Evolutionary conservation across 768 basidiomycete species (phyloP).

Genomic region (Fibroporia radiculosa): DNA sequence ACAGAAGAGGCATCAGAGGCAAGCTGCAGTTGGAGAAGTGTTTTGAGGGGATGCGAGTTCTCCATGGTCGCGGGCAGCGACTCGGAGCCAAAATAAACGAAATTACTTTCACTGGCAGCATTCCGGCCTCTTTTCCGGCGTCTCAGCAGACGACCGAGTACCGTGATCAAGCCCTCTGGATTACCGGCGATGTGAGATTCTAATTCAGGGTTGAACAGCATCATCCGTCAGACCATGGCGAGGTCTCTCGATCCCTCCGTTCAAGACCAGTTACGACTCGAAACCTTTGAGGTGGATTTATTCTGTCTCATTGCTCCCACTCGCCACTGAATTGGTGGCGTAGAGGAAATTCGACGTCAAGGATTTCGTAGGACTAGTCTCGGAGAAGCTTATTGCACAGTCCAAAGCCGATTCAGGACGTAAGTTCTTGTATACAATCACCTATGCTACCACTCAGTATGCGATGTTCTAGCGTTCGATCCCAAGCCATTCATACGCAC

Average conservation of each 20-base stretch:
- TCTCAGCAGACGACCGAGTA: neutral
- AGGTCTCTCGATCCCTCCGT: conserved; percentile 39
- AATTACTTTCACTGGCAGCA: neutral
- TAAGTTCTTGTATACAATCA: conserved; percentile 32
- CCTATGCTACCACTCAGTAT: neutral
- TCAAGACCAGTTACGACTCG: conserved; percentile 30
- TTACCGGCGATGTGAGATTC: no score
- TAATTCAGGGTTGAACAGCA: no score
- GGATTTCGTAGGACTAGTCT: conserved; percentile 78
- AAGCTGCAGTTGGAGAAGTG: conserved; percentile 63
- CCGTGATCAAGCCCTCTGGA: no score
- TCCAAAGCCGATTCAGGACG: conserved; percentile 82
- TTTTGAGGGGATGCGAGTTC: conserved; percentile 44
- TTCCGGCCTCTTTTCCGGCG: neutral
- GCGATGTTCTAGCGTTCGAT: conserved; percentile 66
- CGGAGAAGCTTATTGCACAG: conserved; percentile 80
- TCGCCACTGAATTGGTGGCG: neutral
- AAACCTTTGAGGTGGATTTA: conserved; percentile 30
- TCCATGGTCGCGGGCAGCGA: conserved; percentile 3
- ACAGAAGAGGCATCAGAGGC: conserved; percentile 60
- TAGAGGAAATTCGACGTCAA: conserved; percentile 90
- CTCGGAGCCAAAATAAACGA: neutral
- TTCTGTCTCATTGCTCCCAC: neutral
- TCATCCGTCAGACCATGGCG: neutral
- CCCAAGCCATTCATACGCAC: conserved; percentile 89